Evolutionary conservation across 495 filamentous ascomycete species (phyloP).

Genomic region (Physcia stellaris): DNA sequence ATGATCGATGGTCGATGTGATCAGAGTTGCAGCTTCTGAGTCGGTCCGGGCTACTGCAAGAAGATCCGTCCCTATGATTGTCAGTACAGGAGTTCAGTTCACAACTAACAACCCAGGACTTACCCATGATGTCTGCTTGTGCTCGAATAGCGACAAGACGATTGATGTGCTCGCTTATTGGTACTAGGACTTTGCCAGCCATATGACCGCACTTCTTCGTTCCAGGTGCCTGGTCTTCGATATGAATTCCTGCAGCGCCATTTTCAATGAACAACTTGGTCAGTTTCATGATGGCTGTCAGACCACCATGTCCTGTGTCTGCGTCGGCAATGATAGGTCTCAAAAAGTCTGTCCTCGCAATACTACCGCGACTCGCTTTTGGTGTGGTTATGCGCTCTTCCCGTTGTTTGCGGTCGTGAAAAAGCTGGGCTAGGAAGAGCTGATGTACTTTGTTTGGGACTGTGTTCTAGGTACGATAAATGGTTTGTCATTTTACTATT

Average conservation of each 20-base stretch:
- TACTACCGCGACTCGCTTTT: constrained; percentile 52
- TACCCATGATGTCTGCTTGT: constrained; percentile 97
- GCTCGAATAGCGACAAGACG: constrained; percentile 91
- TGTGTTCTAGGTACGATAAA: constrained; percentile 51
- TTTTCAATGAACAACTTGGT: constrained; percentile 97
- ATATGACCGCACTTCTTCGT: constrained; percentile 99
- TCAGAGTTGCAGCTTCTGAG: constrained; percentile 92
- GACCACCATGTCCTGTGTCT: constrained; percentile 91
- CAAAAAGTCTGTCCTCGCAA: constrained; percentile 84
- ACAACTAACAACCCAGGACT: constrained; percentile 6
- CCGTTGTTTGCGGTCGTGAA: constrained; percentile 98
- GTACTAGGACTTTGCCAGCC: constrained; percentile 96
- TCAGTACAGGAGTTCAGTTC: constrained; percentile 3
- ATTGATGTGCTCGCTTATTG: constrained; percentile 97
- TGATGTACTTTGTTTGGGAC: constrained; percentile 97
- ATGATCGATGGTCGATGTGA: constrained; percentile 90
- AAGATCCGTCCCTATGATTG: constrained; percentile 53
- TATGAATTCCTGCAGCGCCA: constrained; percentile 94
- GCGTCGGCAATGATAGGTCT: constrained; percentile 95
- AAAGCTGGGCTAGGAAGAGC: constrained; percentile 93
- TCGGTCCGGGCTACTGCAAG: constrained; percentile 88
- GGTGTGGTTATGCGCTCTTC: constrained; percentile 80
- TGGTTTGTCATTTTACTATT: background rate
- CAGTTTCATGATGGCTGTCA: constrained; percentile 97
- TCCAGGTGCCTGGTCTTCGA: constrained; percentile 95